Base-by-base conservation (phyloP, 2,329 filamentous ascomycete genomes). In the Colletotrichum siamense region DNA sequence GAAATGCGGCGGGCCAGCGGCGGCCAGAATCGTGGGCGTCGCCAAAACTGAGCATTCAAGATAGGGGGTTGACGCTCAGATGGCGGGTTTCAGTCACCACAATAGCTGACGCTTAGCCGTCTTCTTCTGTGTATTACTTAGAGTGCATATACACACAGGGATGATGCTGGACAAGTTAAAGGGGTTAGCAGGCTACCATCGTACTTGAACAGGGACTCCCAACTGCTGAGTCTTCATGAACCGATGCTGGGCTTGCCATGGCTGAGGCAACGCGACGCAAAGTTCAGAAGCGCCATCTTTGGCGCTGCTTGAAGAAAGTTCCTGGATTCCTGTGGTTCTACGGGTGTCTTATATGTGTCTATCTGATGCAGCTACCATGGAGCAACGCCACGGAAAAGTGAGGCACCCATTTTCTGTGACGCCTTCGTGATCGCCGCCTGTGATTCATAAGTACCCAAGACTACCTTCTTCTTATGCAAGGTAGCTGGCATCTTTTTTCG, bases 161-260 rank as follows among this genome's bases (percentile, higher is more conserved):
- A 49, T n/a, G 18, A 7, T 49, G 18, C 0, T n/a, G 2, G 39
- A 49, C 9, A 1, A 49, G 18, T 6, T 0, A 18, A 10, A 4
- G 18, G 18, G 39, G 39, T n/a, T n/a, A 0, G 18, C 39, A 49
- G 39, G 39, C 18, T 49, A 12, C 12, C 9, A 0, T 3, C 39
- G 0, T 49, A 49, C 39, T 49, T 0, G 18, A 1, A n/a, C 18
- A 49, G 18, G 0, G 39, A 12, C 0, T 12, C 18, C n/a, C 39
- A n/a, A n/a, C 18, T 12, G 9, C 18, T 2, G 18, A 49, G 4
- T 49, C 1, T 3, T n/a, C 18, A 7, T 49, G 18, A n/a, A 0
- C 12, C 0, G 39, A n/a, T n/a, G 18, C 0, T 4, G 18, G 39
- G 39, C 4, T 3, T 49, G 39, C 39, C 6, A 49, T 49, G 39